Evolutionary conservation across 768 basidiomycete genomes (phyloP), one percentile per base, ranked within the genome.

Genomic region (Phlebiopsis flavidoalba): DNA sequence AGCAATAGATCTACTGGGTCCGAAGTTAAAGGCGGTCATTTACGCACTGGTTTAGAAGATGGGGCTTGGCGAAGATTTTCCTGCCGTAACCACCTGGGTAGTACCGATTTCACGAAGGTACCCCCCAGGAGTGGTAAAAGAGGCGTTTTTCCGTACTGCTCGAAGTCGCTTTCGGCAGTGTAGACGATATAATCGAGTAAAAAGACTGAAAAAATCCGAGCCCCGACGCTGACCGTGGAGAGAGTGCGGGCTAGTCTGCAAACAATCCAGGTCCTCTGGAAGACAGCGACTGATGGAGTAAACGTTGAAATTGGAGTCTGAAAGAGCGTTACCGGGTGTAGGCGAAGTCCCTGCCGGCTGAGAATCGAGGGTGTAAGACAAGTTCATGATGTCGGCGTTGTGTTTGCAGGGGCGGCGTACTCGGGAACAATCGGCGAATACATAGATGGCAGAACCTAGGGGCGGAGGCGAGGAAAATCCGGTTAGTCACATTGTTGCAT

Each of bases 111-210:
- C 40, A 17, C 40, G n/a, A n/a, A 17, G 65, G 59, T n/a, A 61
- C 56, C 26, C 56, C 26, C 65, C 43, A 10, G 49, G 17, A 37
- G 63, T 57, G 37, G 15, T 43, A 49, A 37, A 66, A 61, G 51
- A 57, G 40, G 33, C 59, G 52, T 49, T 58, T 49, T 58, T 26
- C 35, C 53, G 14, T 35, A 14, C 21, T 21, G 24, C 8, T 55
- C 48, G 31, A 58, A 43, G 22, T 47, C 58, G 55, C 69, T 63
- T 7, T 59, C 65, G 24, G 67, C 61, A 22, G 70, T 80, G 60
- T 79, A 79, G 7, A 80, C 64, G 31, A 82, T 68, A 61, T 78
- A 78, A 67, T 83, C 80, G 53, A 84, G 78, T 2, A 82, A 61
- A 60, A 84, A 79, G 5, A 76, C 74, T 12, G 80, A 81, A n/a